phyloP scores from a whole-genome alignment of 2,329 filamentous ascomycete species.

The Alternaria postmessia region DNA sequence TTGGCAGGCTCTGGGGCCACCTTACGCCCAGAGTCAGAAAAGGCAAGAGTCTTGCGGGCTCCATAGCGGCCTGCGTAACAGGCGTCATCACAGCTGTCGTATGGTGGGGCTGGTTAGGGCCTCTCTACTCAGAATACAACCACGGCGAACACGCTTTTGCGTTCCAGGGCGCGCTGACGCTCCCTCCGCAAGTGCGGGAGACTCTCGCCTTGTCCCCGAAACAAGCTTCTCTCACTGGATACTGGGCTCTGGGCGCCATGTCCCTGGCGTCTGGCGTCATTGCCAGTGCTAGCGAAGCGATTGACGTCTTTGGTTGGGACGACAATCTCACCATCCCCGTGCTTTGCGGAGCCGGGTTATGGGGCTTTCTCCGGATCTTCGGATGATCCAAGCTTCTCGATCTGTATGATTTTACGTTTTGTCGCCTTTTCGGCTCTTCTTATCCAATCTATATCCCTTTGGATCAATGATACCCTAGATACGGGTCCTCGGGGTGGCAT shows the following conservation, averaged over 20 bases:
- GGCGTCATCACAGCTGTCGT: conserved; percentile 82
- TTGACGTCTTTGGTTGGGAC: conserved; percentile 93
- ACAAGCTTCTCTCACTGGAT: conserved; percentile 71
- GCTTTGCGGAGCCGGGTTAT: conserved; percentile 86
- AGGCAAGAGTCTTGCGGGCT: conserved; percentile 92
- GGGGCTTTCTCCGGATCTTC: conserved; percentile 90
- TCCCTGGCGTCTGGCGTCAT: conserved; percentile 88
- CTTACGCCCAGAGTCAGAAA: conserved; percentile 85
- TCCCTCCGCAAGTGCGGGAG: conserved; percentile 69
- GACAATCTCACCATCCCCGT: conserved; percentile 98
- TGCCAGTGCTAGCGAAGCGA: conserved; percentile 86
- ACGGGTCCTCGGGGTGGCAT: conserved; percentile 13
- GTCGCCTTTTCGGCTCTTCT: conserved; percentile 19
- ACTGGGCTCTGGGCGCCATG: conserved; percentile 78
- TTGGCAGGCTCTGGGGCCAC: conserved; percentile 86
- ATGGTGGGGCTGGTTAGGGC: conserved; percentile 90
- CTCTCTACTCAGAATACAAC: conserved; percentile 53
- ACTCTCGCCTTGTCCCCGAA: conserved; percentile 67
- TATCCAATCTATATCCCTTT: conserved; percentile 12
- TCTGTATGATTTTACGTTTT: conserved; percentile 10
- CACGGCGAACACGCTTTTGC: conserved; percentile 70
- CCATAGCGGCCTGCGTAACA: conserved; percentile 80
- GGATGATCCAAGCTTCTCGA: conserved; percentile 49
- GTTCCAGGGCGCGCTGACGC: conserved; percentile 77
- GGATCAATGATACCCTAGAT: conserved; percentile 26